A percentile compares a stretch with the other conserved stretches of the same genome.
phyloP scores from a whole-genome alignment of 306 rosid genomes.

The Cucurbita moschata region DNA sequence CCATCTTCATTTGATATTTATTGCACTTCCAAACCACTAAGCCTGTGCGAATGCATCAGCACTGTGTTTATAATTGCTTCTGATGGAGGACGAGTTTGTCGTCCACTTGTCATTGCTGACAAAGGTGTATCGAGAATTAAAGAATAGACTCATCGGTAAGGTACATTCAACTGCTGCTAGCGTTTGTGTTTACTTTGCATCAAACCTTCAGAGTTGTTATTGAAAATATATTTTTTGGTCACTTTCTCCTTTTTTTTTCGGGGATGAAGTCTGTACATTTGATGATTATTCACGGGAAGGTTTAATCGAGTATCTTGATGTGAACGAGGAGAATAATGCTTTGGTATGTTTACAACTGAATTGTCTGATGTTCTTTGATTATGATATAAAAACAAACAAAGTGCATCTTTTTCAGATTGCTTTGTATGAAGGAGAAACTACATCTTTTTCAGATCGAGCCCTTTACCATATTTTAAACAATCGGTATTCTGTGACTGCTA shows the following conservation, averaged over 20 bases:
- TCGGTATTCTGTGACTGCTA: no score
- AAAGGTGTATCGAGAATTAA: constrained; percentile 73
- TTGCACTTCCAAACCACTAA: no score
- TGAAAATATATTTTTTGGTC: not conserved
- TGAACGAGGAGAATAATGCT: constrained; percentile 91
- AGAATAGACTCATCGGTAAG: constrained; percentile 58
- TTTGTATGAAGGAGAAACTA: constrained; percentile 70
- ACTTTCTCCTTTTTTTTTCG: constrained; percentile 8
- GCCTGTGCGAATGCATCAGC: constrained; percentile 21
- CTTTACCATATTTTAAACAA: constrained; percentile 40
- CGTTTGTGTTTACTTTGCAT: not conserved
- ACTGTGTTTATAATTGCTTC: constrained; percentile 51
- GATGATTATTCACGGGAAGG: constrained; percentile 76
- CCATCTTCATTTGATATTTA: not conserved
- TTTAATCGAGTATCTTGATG: constrained; percentile 89
- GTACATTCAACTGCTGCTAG: not conserved
- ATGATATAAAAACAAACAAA: not conserved
- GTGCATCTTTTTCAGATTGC: constrained; percentile 51
- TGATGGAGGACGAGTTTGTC: constrained; percentile 96
- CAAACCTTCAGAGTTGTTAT: not conserved
- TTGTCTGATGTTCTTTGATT: constrained; percentile 6
- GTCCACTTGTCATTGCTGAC: constrained; percentile 90
- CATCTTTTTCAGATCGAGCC: constrained; percentile 79
- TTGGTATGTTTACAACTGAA: constrained; percentile 37
- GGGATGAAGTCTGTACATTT: constrained; percentile 82